phyloP scores from a whole-genome alignment of 352 stramenopile genomes.

The Nothophytophthora sp. region DNA sequence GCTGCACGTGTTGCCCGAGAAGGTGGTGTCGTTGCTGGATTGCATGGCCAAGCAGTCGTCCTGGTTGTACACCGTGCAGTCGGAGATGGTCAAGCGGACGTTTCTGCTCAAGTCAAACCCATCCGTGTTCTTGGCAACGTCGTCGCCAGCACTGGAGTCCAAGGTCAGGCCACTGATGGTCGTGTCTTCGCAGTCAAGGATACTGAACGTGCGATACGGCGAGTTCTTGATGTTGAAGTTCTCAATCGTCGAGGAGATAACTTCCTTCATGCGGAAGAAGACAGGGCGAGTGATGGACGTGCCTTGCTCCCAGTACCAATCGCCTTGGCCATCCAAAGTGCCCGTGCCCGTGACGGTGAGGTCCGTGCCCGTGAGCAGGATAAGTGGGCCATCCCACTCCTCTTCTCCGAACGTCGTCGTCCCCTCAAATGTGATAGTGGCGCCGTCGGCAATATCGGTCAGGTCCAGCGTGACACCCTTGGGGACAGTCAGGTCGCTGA shows the following conservation, averaged over 20 bases:
- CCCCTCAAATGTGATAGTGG: constrained; percentile 32
- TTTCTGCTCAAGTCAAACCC: constrained; percentile 22
- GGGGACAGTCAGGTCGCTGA: constrained; percentile 23
- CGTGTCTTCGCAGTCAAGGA: constrained; percentile 14
- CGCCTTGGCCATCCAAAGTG: constrained; percentile 15
- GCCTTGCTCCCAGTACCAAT: constrained; percentile 16
- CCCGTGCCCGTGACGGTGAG: constrained; percentile 15
- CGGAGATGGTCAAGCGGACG: constrained; percentile 14
- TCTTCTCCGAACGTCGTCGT: constrained; percentile 33
- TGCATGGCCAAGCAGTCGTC: constrained; percentile 20
- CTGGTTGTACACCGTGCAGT: constrained; percentile 22
- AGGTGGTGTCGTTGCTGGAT: constrained; percentile 15
- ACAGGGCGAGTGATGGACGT: constrained; percentile 10
- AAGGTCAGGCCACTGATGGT: constrained; percentile 11
- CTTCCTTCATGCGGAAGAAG: constrained; percentile 20
- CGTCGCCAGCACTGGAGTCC: constrained; percentile 12
- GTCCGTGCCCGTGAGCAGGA: constrained; percentile 7
- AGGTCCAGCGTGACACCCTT: constrained; percentile 31
- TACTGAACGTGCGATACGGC: constrained; percentile 34
- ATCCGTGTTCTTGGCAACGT: constrained; percentile 14
- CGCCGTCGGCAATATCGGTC: constrained; percentile 17
- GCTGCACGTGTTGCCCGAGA: constrained; percentile 20
- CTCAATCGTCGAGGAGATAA: constrained; percentile 18
- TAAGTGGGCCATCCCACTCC: constrained; percentile 23
- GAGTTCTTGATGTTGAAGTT: constrained; percentile 41